Conservation (phyloP, 2,329 filamentous ascomycete genomes). For the Aphanocladium album region DNA sequence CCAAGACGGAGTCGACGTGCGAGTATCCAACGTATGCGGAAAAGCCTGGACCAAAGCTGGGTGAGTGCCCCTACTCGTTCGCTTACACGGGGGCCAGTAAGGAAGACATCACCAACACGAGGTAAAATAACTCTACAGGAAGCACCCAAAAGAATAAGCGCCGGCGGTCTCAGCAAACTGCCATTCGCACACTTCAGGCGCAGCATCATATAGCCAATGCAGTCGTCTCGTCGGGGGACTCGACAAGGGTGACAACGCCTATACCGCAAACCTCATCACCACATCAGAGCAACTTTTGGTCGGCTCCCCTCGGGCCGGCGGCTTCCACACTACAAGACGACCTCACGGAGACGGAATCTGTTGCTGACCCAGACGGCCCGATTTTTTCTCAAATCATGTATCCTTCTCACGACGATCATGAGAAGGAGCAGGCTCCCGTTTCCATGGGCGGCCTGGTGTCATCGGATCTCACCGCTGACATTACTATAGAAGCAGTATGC, state of each 20-base stretch:
- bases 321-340: neutral
- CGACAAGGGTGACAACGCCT: neutral
- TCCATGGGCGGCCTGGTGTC: neutral
- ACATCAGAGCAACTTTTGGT: neutral
- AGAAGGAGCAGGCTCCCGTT: neutral
- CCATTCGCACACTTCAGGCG: neutral
- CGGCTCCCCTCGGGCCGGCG: neutral
- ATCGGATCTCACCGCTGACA: neutral
- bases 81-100: too few relatives aligned
- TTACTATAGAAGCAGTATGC: neutral
- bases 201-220: neutral
- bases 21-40: neutral
- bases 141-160: neutral
- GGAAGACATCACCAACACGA: too few relatives aligned
- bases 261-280: neutral
- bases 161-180: neutral
- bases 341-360: neutral
- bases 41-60: constrained; percentile 5
- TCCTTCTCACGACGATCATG: neutral
- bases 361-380: neutral
- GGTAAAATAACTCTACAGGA: neutral
- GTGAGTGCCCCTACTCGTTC: too few relatives aligned
- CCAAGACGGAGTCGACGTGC: neutral
- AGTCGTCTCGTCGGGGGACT: neutral
- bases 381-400: neutral